Percentiles rank a stretch among this genome's conserved stretches.
Conservation (phyloP, 2,329 filamentous ascomycete genomes). For the Knufia petricola region DNA sequence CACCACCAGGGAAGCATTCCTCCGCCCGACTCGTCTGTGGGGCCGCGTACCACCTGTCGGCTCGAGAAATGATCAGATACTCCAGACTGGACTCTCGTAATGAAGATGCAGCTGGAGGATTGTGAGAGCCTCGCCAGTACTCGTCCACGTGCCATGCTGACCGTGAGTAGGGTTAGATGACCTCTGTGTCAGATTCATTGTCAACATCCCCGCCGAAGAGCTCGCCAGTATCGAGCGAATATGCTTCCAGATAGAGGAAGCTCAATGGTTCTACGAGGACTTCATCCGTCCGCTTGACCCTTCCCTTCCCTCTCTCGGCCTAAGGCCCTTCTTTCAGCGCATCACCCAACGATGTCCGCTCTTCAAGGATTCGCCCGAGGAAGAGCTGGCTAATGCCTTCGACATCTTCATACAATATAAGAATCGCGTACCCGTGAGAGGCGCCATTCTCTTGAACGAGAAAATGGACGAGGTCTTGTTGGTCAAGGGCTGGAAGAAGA, state of each 20-base stretch:
- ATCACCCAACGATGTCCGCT: constrained; percentile 94
- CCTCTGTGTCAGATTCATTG: constrained; percentile 93
- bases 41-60: not conserved
- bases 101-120: constrained; percentile 79
- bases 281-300: constrained; percentile 89
- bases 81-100: constrained; percentile 31
- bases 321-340: constrained; percentile 75
- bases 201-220: constrained; percentile 89
- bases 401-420: constrained; percentile 92
- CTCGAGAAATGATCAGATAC: constrained; percentile 50
- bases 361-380: constrained; percentile 67
- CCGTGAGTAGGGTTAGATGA: constrained; percentile 73
- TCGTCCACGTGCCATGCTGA: not conserved
- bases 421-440: constrained; percentile 82
- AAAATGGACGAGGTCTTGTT: constrained; percentile 90
- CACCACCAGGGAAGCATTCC: no score
- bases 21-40: constrained; percentile 1
- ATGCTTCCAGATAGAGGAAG: constrained; percentile 97
- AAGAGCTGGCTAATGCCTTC: constrained; percentile 73
- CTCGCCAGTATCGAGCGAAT: constrained; percentile 83
- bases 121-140: constrained; percentile 46
- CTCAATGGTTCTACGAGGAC: constrained; percentile 99
- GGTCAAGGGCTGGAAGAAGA: constrained; percentile 97
- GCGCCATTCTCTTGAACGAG: constrained; percentile 84
- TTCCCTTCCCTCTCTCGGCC: constrained; percentile 69